Percentiles rank a stretch among this genome's conserved stretches.
phyloP scores from a whole-genome alignment of 2,329 filamentous ascomycete species.

The Cryphonectria japonica region DNA sequence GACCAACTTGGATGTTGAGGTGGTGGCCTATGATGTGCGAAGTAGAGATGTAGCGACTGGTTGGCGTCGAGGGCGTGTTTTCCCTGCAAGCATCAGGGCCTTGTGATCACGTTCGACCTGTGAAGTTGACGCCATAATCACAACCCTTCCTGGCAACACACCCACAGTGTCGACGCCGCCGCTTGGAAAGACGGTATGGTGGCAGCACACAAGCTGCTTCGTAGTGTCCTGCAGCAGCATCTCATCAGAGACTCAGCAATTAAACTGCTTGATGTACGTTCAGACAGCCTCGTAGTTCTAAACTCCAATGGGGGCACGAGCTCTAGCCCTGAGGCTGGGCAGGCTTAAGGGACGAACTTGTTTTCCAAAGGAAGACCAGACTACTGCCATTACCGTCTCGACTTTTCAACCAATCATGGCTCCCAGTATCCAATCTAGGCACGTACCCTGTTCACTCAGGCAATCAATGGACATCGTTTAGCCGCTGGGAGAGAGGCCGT shows the following conservation, averaged over 20 bases:
- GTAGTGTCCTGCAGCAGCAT: constrained; percentile 1
- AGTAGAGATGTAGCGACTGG: neutral
- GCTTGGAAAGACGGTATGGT: neutral
- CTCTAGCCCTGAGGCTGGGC: neutral
- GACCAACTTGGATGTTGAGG: neutral
- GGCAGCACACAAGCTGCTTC: constrained; percentile 12
- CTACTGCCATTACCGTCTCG: neutral
- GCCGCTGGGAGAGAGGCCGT: neutral
- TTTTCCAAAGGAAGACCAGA: neutral
- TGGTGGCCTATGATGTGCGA: neutral
- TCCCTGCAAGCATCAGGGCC: neutral
- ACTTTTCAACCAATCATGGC: neutral
- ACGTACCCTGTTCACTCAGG: neutral
- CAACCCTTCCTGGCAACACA: neutral
- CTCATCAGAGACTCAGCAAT: constrained; percentile 1
- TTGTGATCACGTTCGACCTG: neutral
- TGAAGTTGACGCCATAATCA: neutral
- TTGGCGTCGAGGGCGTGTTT: neutral
- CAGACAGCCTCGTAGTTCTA: neutral
- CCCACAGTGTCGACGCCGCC: neutral
- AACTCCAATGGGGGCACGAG: neutral
- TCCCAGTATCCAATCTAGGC: neutral
- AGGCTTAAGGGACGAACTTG: neutral
- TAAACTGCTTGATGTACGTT: neutral
- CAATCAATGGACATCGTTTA: neutral